These are phyloP conservation scores for Opeltia flavorubescens DNA, from an alignment of 495 filamentous ascomycete species.

Conservation along the genomic window DNA sequence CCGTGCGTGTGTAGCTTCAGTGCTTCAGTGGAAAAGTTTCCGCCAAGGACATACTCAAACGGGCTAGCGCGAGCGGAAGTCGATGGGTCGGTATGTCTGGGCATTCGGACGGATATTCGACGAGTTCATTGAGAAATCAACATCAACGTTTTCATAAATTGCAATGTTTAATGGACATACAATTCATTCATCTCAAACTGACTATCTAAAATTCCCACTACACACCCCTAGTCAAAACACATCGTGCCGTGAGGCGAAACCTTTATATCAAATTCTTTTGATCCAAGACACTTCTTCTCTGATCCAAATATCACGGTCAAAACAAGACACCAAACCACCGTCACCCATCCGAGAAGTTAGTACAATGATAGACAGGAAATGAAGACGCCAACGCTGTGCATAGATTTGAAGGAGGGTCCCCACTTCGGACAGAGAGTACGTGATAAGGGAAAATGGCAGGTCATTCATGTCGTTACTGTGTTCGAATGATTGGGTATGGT, in stretches of 20 bases:
- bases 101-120: too few relatives aligned
- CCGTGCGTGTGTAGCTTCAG: too few relatives aligned
- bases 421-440: background rate
- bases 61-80: too few relatives aligned
- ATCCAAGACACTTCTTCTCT: background rate
- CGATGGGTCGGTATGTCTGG: too few relatives aligned
- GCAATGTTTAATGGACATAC: too few relatives aligned
- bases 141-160: too few relatives aligned
- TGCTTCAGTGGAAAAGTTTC: too few relatives aligned
- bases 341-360: background rate
- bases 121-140: too few relatives aligned
- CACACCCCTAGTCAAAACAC: too few relatives aligned
- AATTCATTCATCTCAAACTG: too few relatives aligned
- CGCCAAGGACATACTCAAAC: too few relatives aligned
- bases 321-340: background rate
- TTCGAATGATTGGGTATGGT: background rate
- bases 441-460: background rate
- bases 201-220: too few relatives aligned
- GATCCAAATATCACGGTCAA: background rate
- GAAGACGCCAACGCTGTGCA: constrained; percentile 2
- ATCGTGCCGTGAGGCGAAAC: constrained; percentile 5
- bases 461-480: background rate
- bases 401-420: background rate
- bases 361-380: constrained; percentile 3
- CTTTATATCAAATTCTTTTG: background rate